These are phyloP conservation scores for Obelidium mucronatum DNA, from an alignment of 192 early-diverging fungal genomes.

Conservation along the genomic window DNA sequence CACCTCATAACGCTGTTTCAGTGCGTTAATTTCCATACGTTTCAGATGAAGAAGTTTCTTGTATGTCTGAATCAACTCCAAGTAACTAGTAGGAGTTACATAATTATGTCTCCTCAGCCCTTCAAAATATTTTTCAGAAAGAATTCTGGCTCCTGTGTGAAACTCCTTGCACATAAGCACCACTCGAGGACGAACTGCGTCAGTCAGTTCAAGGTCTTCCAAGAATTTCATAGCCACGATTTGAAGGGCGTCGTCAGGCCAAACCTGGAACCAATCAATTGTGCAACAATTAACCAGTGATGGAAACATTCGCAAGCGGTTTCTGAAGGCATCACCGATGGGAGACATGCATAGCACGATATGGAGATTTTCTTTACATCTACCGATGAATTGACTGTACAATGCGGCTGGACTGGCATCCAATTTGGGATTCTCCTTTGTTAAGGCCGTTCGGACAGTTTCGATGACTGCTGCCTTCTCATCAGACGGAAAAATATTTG, in stretches of 20 bases:
- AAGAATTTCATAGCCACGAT: slow-evolving; percentile 64
- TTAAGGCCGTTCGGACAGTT: slow-evolving; percentile 55
- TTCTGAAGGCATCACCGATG: slow-evolving; percentile 67
- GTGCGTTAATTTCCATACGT: slow-evolving; percentile 57
- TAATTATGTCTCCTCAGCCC: slow-evolving; percentile 62
- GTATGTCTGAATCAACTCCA: slow-evolving; percentile 68
- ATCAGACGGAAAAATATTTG: slow-evolving; percentile 65
- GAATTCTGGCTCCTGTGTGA: slow-evolving; percentile 53
- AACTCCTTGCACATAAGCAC: slow-evolving; percentile 67
- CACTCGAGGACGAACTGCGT: slow-evolving; percentile 50
- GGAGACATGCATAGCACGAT: slow-evolving; percentile 68
- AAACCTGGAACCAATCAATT: slow-evolving; percentile 71
- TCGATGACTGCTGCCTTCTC: slow-evolving; percentile 66
- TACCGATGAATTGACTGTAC: slow-evolving; percentile 61
- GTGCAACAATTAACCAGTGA: slow-evolving; percentile 69
- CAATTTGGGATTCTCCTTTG: slow-evolving; percentile 61
- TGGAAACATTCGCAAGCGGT: slow-evolving; percentile 65
- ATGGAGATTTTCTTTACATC: slow-evolving; percentile 68
- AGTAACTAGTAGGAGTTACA: slow-evolving; percentile 65
- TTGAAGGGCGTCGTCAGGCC: slow-evolving; percentile 68
- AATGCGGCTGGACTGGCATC: slow-evolving; percentile 60
- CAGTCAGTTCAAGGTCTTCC: slow-evolving; percentile 62
- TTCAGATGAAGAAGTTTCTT: slow-evolving; percentile 59
- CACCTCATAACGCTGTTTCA: slow-evolving; percentile 59
- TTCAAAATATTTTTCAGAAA: slow-evolving; percentile 58